Percentiles rank a stretch among this genome's conserved stretches.
Evolutionary conservation across 2,329 filamentous ascomycete genomes (phyloP).

Genomic region (Ambrosiella xylebori): DNA sequence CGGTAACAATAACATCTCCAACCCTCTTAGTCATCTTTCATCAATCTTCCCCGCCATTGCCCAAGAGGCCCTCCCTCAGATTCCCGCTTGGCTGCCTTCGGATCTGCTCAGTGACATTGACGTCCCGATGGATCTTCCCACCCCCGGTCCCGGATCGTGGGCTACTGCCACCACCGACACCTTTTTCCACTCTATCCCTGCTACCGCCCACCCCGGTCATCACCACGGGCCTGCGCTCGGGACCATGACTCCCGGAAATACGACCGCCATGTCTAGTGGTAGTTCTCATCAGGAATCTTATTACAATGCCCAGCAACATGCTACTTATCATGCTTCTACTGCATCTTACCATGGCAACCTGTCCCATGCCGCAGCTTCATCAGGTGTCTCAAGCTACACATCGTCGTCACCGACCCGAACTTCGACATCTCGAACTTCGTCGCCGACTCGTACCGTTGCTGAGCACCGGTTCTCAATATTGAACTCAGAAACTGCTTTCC

Average conservation of each 20-base stretch:
- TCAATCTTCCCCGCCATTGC: no score
- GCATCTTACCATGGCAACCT: no score
- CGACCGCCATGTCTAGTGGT: no score
- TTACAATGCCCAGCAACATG: no score
- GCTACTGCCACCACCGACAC: no score
- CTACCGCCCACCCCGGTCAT: no score
- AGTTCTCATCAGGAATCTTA: no score
- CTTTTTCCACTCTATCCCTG: no score
- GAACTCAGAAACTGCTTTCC: conserved; percentile 5
- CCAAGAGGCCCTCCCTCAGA: not conserved
- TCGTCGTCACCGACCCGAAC: not conserved
- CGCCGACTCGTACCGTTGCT: not conserved
- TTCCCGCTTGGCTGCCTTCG: not conserved
- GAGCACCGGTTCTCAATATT: conserved; percentile 7
- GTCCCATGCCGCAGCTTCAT: not conserved
- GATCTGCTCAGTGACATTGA: not conserved
- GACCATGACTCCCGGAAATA: no score
- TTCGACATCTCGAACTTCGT: not conserved
- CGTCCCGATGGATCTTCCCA: not conserved
- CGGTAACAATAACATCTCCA: not conserved
- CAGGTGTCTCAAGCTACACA: not conserved
- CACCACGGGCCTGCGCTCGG: no score
- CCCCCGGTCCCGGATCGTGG: not conserved
- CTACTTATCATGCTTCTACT: no score
- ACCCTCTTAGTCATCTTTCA: no score